Conservation (phyloP, 106 monocot genomes). For the Chionographis japonica region DNA sequence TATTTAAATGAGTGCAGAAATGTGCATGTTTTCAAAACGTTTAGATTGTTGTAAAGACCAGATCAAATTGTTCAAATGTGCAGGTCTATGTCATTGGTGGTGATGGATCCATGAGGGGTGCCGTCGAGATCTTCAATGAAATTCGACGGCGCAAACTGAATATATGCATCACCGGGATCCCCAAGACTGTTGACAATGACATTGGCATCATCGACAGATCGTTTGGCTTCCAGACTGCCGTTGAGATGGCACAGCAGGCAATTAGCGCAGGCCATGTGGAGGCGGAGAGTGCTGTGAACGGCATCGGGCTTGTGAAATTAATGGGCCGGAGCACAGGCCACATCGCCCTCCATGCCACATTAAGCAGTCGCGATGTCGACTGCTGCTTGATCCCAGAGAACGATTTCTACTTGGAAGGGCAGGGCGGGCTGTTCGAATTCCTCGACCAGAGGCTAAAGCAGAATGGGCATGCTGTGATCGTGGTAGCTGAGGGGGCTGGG, state of each 20-base stretch:
- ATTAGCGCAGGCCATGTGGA: conserved; percentile 73
- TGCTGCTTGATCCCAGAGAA: conserved; percentile 84
- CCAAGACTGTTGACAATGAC: conserved; percentile 94
- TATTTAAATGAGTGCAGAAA: too few species aligned
- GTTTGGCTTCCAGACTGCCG: conserved; percentile 90
- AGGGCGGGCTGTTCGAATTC: conserved; percentile 78
- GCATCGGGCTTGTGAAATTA: conserved; percentile 85
- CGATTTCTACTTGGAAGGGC: conserved; percentile 71
- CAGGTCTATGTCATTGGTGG: conserved; percentile 82
- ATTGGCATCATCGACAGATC: conserved; percentile 91
- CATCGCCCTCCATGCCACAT: conserved; percentile 74
- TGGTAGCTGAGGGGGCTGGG: conserved; percentile 81
- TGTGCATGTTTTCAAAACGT: too few species aligned
- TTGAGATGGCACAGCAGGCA: conserved; percentile 78
- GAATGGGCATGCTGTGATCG: conserved; percentile 75
- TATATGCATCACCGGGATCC: conserved; percentile 62
- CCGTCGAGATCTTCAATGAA: conserved; percentile 59
- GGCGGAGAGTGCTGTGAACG: conserved; percentile 82
- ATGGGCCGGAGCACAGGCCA: conserved; percentile 93
- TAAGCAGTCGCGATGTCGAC: conserved; percentile 83
- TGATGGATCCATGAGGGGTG: conserved; percentile 86
- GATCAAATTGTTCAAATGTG: background rate
- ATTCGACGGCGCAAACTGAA: conserved; percentile 44
- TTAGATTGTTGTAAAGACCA: too few species aligned
- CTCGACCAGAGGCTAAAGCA: conserved; percentile 46